Evolutionary conservation across 768 basidiomycete species (phyloP), one percentile per base, ranked within the genome.

Genomic region (Leccinum barrowsii): DNA sequence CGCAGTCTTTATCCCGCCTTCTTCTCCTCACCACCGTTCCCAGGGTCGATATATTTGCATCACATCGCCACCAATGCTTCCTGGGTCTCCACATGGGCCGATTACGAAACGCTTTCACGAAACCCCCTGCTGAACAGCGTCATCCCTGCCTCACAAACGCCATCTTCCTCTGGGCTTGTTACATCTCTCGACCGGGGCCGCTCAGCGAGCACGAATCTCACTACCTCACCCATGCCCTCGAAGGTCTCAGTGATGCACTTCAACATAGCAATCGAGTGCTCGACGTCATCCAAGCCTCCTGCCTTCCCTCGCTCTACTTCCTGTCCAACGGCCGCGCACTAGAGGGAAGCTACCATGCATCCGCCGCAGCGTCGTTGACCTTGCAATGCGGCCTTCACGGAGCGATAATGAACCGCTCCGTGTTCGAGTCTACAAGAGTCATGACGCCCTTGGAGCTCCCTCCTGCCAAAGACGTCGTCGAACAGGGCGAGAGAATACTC

Each of bases 81-180:
- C 75, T 92, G 7, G 86, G 85, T 55, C 74, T 90, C 55, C 81
- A 90, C 70, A 83, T 86, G 69, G 84, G 81, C 17, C 81, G 81
- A 49, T 75, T 92, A 50, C 77, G 85, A 32, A 85, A 87, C 50
- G 84, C 84, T 34, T 74, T 91, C 44, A 75, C 73, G 47, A 75
- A 78, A 5, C 81, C 85, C 15, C 55, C 69, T 4, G 63, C 80
- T 50, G 84, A 89, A 58, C 88, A 87, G 56, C 84, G 84, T 19
- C 90, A 92, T 65, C 85, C 90, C 8, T 83, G 81, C 55, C 79
- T 93, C 13, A 83, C 91, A 79, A 89, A 91, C 67, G 80, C 89
- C 60, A 86, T 92, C 66, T 92, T 85, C 68, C 82, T 92, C 7
- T 91, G 90, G 86, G 86, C 89, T 2, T 92, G 89, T 70, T 89